Conservation (phyloP, 2,329 filamentous ascomycete genomes). For the Botrytis squamosa region DNA sequence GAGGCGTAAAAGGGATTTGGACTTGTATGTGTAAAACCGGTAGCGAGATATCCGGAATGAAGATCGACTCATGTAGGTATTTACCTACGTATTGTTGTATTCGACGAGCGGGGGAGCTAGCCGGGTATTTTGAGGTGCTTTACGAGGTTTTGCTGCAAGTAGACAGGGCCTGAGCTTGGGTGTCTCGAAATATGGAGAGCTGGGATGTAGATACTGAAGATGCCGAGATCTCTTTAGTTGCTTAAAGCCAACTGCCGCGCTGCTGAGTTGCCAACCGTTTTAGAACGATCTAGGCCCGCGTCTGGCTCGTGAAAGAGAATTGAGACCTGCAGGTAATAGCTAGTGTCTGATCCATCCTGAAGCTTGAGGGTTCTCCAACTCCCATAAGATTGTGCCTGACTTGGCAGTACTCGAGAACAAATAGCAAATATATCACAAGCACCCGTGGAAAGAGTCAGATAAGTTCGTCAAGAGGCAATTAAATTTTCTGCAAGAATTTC, state of each 20-base stretch:
- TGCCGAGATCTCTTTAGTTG: not conserved
- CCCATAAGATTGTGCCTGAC: not conserved
- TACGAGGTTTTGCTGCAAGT: not conserved
- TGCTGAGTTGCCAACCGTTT: not conserved
- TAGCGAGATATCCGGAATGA: not conserved
- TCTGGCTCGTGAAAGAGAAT: too few relatives aligned
- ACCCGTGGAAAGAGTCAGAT: not conserved
- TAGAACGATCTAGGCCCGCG: not conserved
- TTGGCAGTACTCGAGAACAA: not conserved
- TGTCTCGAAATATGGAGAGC: not conserved
- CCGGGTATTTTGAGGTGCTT: too few relatives aligned
- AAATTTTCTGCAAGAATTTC: constrained; percentile 17
- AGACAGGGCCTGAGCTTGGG: not conserved
- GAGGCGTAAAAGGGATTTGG: not conserved
- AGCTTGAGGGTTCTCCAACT: not conserved
- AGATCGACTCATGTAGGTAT: not conserved
- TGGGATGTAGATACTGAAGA: not conserved
- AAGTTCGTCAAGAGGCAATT: constrained; percentile 5
- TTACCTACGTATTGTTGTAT: not conserved
- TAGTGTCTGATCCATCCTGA: not conserved
- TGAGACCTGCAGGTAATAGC: not conserved
- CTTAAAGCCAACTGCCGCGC: not conserved
- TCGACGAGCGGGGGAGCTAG: not conserved
- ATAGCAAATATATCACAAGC: not conserved
- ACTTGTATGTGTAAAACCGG: not conserved